Base-by-base conservation (phyloP, 2,329 filamentous ascomycete species). In the Sclerotiophoma versabilis region DNA sequence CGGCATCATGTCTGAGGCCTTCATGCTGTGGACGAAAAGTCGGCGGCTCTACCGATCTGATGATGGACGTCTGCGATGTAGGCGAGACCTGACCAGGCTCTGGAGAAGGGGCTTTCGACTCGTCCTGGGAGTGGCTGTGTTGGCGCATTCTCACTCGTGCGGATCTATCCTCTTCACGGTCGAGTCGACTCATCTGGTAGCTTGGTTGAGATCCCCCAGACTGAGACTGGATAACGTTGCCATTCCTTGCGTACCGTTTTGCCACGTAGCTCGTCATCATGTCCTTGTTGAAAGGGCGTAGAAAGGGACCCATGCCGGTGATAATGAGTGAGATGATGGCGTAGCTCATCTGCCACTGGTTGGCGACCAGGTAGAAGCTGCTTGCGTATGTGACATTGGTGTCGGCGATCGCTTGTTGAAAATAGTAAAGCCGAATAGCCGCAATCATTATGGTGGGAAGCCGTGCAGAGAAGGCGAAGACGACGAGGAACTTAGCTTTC, bases 271-370 rank as follows among this genome's bases (percentile, higher is more conserved):
- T 64, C 6, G 58, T 58, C 41, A 57, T 62, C 32, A 59, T 60
- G 19, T 66, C 65, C 12, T 63, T 63, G 39, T 64, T 65, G 45
- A 73, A 74, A 6, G 70, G 71, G n/a, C 68, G 63, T 15, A 74
- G 50, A 33, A 73, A 72, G 7, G 70, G 70, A 0, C 68, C 70
- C 27, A 74, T 59, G 9, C 70, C 68, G 14, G 65, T 70, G 8
- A 73, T 70, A 0, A 68, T 72, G 10, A 60, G 62, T 2, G 64
- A 65, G 54, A 74, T 73, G 26, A 72, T 70, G 3, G 70, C 70
- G 32, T 72, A 74, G n/a, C 68, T 64, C 54, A 73, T 66, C n/a
- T 74, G 68, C 65, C 69, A 73, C 36, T 73, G 69, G 20, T 67
- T 71, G 8, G 64, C 62, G 2, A 74, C 61, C n/a, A 69, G 20